A percentile compares a stretch with the other conserved stretches of the same genome.
These are phyloP conservation scores for Thermoascus crustaceus DNA, from an alignment of 2,329 filamentous ascomycete species.

Conservation along the genomic window DNA sequence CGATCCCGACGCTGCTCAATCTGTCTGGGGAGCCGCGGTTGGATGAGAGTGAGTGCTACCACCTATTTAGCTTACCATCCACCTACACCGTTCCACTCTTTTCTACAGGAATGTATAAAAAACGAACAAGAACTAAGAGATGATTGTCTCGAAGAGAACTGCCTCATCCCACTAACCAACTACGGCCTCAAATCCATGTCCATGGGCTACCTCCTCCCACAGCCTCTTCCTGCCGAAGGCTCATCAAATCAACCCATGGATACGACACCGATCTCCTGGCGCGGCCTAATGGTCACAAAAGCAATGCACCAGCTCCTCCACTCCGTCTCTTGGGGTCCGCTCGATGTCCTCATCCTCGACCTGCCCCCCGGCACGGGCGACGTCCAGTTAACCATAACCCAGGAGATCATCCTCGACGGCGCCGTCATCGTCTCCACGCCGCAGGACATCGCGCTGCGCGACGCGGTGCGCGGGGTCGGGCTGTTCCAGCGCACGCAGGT, in stretches of 20 bases:
- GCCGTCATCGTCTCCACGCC: slow-evolving; percentile 81
- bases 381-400: slow-evolving; percentile 91
- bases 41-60: slow-evolving; percentile 55
- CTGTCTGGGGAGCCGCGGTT: slow-evolving; percentile 70
- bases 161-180: slow-evolving; percentile 79
- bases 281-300: slow-evolving; percentile 96
- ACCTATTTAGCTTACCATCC: neutral
- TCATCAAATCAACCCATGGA: slow-evolving; percentile 34
- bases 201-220: slow-evolving; percentile 79
- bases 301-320: slow-evolving; percentile 91
- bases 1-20: slow-evolving; percentile 81
- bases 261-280: slow-evolving; percentile 78
- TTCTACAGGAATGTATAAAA: neutral
- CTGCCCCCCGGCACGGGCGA: slow-evolving; percentile 92
- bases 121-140: slow-evolving; percentile 1
- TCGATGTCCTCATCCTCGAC: slow-evolving; percentile 85
- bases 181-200: slow-evolving; percentile 98
- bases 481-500: slow-evolving; percentile 85
- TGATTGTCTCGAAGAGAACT: slow-evolving; percentile 28
- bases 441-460: slow-evolving; percentile 84
- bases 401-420: slow-evolving; percentile 85
- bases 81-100: neutral
- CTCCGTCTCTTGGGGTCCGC: slow-evolving; percentile 84
- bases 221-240: slow-evolving; percentile 42
- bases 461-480: slow-evolving; percentile 83